Evolutionary conservation across 129 eudicot species (phyloP), one percentile per base, ranked within the genome.

Genomic region (Escallonia herrerae): DNA sequence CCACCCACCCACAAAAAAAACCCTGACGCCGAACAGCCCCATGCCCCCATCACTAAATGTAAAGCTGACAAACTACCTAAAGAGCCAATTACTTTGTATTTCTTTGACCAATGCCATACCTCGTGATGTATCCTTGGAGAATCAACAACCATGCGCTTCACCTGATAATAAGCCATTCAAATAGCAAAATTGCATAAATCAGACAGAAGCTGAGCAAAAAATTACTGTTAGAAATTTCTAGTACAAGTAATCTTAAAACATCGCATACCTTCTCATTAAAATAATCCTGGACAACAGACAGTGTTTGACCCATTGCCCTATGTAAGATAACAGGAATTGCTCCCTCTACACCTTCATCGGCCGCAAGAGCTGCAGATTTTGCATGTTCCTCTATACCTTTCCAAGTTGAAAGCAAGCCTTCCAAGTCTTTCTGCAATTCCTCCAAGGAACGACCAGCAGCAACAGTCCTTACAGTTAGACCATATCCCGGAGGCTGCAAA

Each of bases 41-140:
- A n/a, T n/a, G n/a, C n/a, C n/a, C n/a, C n/a, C n/a, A n/a, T n/a
- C n/a, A n/a, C n/a, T n/a, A n/a, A n/a, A n/a, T n/a, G n/a, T n/a
- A n/a, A n/a, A n/a, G n/a, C n/a, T n/a, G n/a, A n/a, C n/a, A n/a
- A n/a, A n/a, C n/a, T n/a, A n/a, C n/a, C n/a, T n/a, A n/a, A n/a
- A n/a, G n/a, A n/a, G n/a, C n/a, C n/a, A n/a, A n/a, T n/a, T n/a
- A n/a, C n/a, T n/a, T n/a, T n/a, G n/a, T n/a, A n/a, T n/a, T 47
- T 64, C 64, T 64, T 63, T 49, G 58, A 7, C 59, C 47, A 65
- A 47, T 65, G 47, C 50, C 78, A 74, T 83, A 93, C 99, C 95
- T 94, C 99, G 77, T 94, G 90, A 84, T 89, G 86, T 48, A 84
- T 94, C 77, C 99, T 85, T 58, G 99, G 99, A 66, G 99, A 94